Percentiles rank a stretch among this genome's conserved stretches.
phyloP scores from a whole-genome alignment of 495 filamentous ascomycete species.

The Pseudotulostoma volvatum region DNA sequence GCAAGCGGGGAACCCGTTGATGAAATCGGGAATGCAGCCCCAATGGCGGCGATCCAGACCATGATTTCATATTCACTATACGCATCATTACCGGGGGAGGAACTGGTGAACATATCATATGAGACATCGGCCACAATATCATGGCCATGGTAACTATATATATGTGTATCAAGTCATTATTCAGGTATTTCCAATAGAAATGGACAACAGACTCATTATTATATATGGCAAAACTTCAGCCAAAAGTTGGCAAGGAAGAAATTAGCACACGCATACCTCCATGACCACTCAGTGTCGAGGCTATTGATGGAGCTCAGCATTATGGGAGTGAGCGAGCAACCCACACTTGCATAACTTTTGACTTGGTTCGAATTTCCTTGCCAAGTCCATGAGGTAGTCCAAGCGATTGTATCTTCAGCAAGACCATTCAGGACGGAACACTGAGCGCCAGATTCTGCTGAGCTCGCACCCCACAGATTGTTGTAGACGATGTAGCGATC shows the following conservation, averaged over 20 bases:
- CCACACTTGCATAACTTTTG: constrained; percentile 45
- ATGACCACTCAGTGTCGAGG: constrained; percentile 37
- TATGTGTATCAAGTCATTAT: too few species aligned
- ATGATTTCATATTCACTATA: constrained; percentile 60
- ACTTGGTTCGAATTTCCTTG: constrained; percentile 31
- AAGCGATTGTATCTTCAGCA: constrained; percentile 30
- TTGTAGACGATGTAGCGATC: constrained; percentile 41
- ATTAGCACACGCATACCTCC: constrained; percentile 24
- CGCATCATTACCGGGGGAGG: constrained; percentile 24
- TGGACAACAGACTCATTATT: too few species aligned
- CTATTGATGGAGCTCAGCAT: constrained; percentile 31
- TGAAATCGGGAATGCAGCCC: constrained; percentile 47
- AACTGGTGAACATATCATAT: constrained; percentile 47
- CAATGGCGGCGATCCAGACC: constrained; percentile 50
- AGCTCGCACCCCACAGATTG: constrained; percentile 34
- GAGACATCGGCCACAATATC: constrained; percentile 43
- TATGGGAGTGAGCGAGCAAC: constrained; percentile 26
- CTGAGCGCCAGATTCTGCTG: constrained; percentile 34
- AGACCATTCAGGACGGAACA: constrained; percentile 38
- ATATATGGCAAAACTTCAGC: too few species aligned
- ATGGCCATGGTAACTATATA: constrained; percentile 40
- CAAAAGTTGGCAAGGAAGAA: neutral
- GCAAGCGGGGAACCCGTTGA: constrained; percentile 37
- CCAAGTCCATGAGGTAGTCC: constrained; percentile 45
- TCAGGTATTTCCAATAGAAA: too few species aligned